A percentile compares a stretch with the other conserved stretches of the same genome.
phyloP scores from a whole-genome alignment of 257 asterid species.

The Linaria vulgaris region DNA sequence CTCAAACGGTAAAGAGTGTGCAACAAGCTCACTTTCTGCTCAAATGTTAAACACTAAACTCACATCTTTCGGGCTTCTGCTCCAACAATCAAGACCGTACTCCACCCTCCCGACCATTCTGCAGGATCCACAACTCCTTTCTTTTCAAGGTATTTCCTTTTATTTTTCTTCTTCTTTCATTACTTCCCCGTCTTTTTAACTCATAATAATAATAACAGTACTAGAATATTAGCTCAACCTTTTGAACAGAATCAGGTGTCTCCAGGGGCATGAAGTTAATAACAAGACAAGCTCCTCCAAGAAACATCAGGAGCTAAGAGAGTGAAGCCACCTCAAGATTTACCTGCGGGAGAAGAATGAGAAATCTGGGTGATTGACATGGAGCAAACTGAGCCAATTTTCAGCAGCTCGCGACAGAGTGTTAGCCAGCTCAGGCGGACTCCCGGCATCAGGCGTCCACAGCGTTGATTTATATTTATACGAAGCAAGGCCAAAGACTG shows the following conservation, averaged over 20 bases:
- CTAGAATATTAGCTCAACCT: not conserved
- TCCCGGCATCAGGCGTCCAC: conserved; percentile 68
- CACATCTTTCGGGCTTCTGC: too few relatives aligned
- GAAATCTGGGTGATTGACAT: conserved; percentile 89
- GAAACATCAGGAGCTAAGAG: conserved; percentile 16
- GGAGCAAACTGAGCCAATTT: conserved; percentile 51
- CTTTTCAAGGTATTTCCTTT: too few relatives aligned
- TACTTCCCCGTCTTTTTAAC: too few relatives aligned
- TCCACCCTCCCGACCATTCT: too few relatives aligned
- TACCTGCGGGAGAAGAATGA: conserved; percentile 75
- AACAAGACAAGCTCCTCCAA: conserved; percentile 6
- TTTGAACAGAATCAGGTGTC: conserved; percentile 9
- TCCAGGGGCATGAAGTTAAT: conserved; percentile 8
- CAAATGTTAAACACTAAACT: too few relatives aligned
- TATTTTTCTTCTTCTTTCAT: too few relatives aligned
- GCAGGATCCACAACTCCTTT: too few relatives aligned
- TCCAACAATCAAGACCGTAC: too few relatives aligned
- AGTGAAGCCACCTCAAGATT: conserved; percentile 12
- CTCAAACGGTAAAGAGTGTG: too few relatives aligned
- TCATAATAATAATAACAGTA: too few relatives aligned
- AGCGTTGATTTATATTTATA: conserved; percentile 68
- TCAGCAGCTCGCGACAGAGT: conserved; percentile 70
- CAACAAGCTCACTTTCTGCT: too few relatives aligned
- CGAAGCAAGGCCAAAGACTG: conserved; percentile 84
- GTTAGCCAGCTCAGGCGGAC: conserved; percentile 49